Base-by-base conservation (phyloP, 2,329 filamentous ascomycete species). In the Trichoderma polysporum region DNA sequence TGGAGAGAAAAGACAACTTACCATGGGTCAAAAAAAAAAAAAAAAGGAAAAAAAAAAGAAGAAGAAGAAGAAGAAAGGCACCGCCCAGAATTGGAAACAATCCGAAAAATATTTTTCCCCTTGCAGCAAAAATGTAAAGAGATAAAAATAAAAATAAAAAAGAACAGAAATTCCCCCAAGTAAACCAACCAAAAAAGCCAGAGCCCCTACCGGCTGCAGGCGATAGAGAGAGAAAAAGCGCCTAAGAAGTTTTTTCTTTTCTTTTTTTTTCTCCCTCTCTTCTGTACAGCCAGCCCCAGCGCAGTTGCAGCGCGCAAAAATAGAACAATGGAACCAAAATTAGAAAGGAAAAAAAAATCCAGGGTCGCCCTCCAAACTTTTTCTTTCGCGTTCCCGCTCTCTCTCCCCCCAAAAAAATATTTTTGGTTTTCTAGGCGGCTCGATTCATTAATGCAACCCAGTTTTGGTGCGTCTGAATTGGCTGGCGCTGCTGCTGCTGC, bases 1-100 rank as follows among this genome's bases (percentile, higher is more conserved):
- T 22, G 25, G 25, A 53, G 33, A 9, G 41, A 41, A 31, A 62
- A n/a, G 29, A 53, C n/a, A n/a, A 64, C 61, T 45, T 64, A 64
- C 61, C 61, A 64, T 64, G 37, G 15, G 47, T 39, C 15, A 61
- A 50, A 49, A n/a, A 25, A 37, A 35, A 19, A 45, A 54, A 49
- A 37, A 10, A 27, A 37, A 61, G 58, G 47, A 13, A 8, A 25
- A 6, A 17, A 15, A 49, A 31, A 52, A 31, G n/a, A 9, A 37
- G 52, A 49, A 47, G 56, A 35, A 22, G 19, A 22, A 35, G 13
- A 29, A n/a, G 13, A n/a, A 35, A 50, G 41, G 57, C 12, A 49
- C 41, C 41, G n/a, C 41, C 22, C 41, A 45, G 41, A 19, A 45
- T 45, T 9, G 41, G 41, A 45, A 45, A 22, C 3, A 45, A 12